Conservation (phyloP, 768 basidiomycete genomes). For the Lactarius hatsudake region DNA sequence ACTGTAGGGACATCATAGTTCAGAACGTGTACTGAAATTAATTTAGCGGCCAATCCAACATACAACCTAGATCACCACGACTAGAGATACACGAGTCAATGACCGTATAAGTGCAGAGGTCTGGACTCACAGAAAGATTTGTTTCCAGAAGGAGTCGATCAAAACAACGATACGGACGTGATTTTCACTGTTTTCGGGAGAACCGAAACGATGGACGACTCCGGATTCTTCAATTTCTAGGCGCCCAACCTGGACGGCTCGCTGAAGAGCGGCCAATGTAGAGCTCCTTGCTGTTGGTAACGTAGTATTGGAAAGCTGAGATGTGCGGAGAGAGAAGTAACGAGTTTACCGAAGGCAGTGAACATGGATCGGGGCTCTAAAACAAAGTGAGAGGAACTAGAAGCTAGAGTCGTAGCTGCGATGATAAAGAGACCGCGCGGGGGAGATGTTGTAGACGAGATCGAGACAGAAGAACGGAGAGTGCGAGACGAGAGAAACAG, state of each 20-base stretch:
- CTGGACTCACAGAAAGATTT: conserved; percentile 34
- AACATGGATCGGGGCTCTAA: conserved; percentile 1
- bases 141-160: conserved; percentile 36
- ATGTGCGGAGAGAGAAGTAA: not conserved
- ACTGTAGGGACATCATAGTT: conserved; percentile 28
- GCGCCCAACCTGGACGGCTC: conserved; percentile 30
- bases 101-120: not conserved
- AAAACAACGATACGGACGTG: conserved; percentile 32
- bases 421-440: too few relatives aligned
- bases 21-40: not conserved
- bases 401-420: not conserved
- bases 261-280: conserved; percentile 30
- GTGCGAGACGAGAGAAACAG: not conserved
- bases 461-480: not conserved
- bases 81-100: conserved; percentile 20
- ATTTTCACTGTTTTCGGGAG: conserved; percentile 13
- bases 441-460: not conserved
- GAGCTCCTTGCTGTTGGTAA: conserved; percentile 31
- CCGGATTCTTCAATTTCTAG: conserved; percentile 34
- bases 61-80: conserved; percentile 37
- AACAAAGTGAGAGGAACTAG: not conserved
- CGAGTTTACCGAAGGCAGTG: conserved; percentile 14
- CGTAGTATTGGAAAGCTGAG: not conserved
- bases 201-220: conserved; percentile 31
- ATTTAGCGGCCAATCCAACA: conserved; percentile 11